Conservation (phyloP, 163 green algal species). For the Chloroidium sp. region DNA sequence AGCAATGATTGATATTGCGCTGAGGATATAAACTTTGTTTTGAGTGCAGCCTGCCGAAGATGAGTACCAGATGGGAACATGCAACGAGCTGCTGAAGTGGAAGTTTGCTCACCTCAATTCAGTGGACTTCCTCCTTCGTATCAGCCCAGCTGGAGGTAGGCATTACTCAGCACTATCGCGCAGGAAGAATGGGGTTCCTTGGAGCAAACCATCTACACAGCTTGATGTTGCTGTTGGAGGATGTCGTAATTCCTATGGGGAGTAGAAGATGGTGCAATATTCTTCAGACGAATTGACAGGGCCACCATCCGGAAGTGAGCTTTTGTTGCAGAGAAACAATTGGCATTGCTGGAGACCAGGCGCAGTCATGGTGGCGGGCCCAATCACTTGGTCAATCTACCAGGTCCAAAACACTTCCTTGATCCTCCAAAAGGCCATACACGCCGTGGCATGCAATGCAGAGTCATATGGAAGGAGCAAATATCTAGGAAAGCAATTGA, state of each 20-base stretch:
- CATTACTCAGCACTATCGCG: background rate
- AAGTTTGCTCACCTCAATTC: slow-evolving; percentile 95
- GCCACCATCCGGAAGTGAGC: background rate
- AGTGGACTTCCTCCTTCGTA: slow-evolving; percentile 83
- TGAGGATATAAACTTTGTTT: no score
- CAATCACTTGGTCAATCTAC: background rate
- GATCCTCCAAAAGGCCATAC: no score
- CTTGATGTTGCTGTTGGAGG: background rate
- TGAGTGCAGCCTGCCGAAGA: background rate
- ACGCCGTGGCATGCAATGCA: no score
- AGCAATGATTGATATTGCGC: no score
- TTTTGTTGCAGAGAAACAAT: background rate
- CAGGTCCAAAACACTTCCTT: background rate
- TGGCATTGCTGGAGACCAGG: slow-evolving; percentile 10
- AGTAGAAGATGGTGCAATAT: no score
- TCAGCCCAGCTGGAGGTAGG: background rate
- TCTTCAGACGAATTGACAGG: no score
- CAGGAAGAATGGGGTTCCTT: background rate
- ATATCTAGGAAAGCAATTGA: no score
- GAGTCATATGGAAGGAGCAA: no score
- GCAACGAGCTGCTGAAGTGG: slow-evolving; percentile 91
- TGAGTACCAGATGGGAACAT: slow-evolving; percentile 71
- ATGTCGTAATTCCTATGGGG: no score
- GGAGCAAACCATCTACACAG: background rate
- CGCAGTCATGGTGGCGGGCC: background rate